A percentile compares a stretch with the other conserved stretches of the same genome.
Evolutionary conservation across 73 alveolate genomes (phyloP).

Genomic region (Stentor coeruleus): DNA sequence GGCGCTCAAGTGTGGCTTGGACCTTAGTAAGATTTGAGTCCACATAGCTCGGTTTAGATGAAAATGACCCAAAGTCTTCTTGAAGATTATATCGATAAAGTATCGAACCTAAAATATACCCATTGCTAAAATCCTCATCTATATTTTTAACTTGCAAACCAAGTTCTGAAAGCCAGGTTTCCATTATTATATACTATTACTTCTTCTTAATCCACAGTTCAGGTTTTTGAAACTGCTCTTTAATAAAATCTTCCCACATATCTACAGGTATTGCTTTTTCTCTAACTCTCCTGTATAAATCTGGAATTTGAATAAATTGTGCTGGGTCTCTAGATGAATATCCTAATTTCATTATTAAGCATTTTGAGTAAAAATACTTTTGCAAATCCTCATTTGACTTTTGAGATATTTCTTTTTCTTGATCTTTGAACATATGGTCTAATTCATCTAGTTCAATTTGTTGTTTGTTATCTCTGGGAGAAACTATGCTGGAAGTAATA

Average conservation of each 20-base stretch:
- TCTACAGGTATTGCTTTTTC: conserved; percentile 16
- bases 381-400: neutral
- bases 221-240: neutral
- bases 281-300: neutral
- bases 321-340: conserved; percentile 2
- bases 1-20: neutral
- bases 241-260: conserved; percentile 37
- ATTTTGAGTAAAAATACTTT: neutral
- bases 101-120: neutral
- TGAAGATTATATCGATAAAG: neutral
- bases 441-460: neutral
- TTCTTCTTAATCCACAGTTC: neutral
- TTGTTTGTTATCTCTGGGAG: neutral
- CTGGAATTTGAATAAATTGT: neutral
- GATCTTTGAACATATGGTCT: neutral
- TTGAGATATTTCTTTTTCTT: neutral
- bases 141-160: neutral
- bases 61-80: neutral
- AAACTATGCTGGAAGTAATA: neutral
- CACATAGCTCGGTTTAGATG: neutral
- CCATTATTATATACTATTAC: conserved; percentile 9
- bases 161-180: neutral
- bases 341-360: neutral
- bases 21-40: neutral
- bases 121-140: neutral